Conservation (phyloP, 2,329 filamentous ascomycete species). For the Fusarium lyarnte region DNA sequence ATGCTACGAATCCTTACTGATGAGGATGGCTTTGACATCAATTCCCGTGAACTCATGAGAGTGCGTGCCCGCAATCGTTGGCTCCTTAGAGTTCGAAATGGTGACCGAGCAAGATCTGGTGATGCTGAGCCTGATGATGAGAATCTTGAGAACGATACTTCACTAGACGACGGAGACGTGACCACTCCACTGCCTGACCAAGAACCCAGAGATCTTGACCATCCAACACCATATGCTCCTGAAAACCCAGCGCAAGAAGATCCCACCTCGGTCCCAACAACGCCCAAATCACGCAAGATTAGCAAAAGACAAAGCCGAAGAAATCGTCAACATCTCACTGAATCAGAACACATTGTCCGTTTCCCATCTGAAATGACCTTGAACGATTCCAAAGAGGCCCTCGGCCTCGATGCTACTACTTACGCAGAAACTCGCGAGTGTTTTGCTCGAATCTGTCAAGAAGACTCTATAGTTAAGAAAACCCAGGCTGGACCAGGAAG, state of each 20-base stretch:
- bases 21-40: constrained; percentile 77
- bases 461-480: constrained; percentile 77
- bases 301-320: constrained; percentile 68
- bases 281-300: background rate
- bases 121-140: constrained; percentile 16
- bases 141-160: constrained; percentile 9
- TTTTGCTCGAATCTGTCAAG: constrained; percentile 76
- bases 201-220: background rate
- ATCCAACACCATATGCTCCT: background rate
- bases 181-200: constrained; percentile 2
- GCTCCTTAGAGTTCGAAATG: constrained; percentile 70
- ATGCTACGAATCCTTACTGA: constrained; percentile 76
- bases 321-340: constrained; percentile 73
- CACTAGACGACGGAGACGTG: constrained; percentile 9
- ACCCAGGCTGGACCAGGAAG: constrained; percentile 75
- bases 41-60: constrained; percentile 74
- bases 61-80: constrained; percentile 75
- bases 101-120: constrained; percentile 57
- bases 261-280: background rate
- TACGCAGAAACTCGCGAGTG: constrained; percentile 73
- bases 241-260: background rate
- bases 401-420: constrained; percentile 69
- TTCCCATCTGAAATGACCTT: constrained; percentile 87
- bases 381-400: constrained; percentile 77
- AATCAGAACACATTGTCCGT: constrained; percentile 73